A percentile compares a stretch with the other conserved stretches of the same genome.
Evolutionary conservation across 1,139 yeast genomes (phyloP).

Genomic region (Kazachstania sp.): DNA sequence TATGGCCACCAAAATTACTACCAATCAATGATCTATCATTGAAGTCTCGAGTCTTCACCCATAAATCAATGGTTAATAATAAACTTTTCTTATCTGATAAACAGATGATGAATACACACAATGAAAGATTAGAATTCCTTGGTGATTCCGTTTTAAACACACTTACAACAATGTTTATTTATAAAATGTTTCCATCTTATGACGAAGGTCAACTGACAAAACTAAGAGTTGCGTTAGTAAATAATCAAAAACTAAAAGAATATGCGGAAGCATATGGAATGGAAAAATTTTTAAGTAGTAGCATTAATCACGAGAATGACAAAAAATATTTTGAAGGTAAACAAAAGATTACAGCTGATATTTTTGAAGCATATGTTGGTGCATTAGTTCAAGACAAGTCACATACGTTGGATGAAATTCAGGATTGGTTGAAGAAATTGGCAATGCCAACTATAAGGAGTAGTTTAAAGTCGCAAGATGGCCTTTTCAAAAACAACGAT

Average conservation of each 20-base stretch:
- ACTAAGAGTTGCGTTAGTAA: conserved; percentile 62
- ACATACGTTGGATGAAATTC: conserved; percentile 41
- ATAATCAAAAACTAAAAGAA: conserved; percentile 62
- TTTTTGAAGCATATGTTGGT: conserved; percentile 87
- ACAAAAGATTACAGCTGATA: conserved; percentile 32
- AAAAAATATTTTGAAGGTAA: conserved; percentile 19
- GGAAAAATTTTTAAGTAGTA: conserved; percentile 48
- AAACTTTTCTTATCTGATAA: conserved; percentile 47
- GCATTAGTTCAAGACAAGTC: conserved; percentile 58
- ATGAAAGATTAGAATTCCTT: conserved; percentile 85
- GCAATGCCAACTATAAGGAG: conserved; percentile 44
- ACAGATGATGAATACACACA: conserved; percentile 58
- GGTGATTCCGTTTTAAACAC: conserved; percentile 86
- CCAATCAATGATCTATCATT: conserved; percentile 51
- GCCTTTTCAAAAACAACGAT: conserved; percentile 17
- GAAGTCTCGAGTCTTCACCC: conserved; percentile 67
- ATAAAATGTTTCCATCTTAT: conserved; percentile 55
- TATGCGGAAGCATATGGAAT: conserved; percentile 69
- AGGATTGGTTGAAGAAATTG: conserved; percentile 52
- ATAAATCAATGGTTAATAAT: conserved; percentile 62
- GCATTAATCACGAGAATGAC: conserved; percentile 18
- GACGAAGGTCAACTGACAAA: conserved; percentile 77
- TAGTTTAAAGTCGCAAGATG: conserved; percentile 22
- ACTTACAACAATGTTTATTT: conserved; percentile 61
- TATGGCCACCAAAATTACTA: conserved; percentile 65